Evolutionary conservation across 768 basidiomycete species (phyloP).

Genomic region (Boletellus ananas): DNA sequence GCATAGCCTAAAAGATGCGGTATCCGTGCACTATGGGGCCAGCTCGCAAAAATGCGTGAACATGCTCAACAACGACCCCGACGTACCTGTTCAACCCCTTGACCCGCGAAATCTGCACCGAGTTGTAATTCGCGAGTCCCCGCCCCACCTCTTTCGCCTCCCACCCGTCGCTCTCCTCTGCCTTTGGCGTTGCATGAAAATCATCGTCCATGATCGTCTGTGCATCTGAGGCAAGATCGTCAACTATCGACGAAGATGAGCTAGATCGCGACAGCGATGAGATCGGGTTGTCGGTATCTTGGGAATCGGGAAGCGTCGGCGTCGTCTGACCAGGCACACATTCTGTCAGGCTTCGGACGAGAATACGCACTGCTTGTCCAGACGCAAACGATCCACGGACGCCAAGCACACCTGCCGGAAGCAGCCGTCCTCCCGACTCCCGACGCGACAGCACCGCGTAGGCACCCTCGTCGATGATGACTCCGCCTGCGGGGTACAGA

Average conservation of each 20-base stretch:
- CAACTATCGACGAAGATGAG: conserved; percentile 32
- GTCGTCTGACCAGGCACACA: conserved; percentile 21
- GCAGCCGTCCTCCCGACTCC: conserved; percentile 84
- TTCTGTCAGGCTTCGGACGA: conserved; percentile 45
- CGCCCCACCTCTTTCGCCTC: conserved; percentile 90
- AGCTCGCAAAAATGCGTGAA: conserved; percentile 5
- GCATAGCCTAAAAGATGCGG: conserved; percentile 83
- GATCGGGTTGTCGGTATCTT: conserved; percentile 23
- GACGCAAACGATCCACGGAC: conserved; percentile 89
- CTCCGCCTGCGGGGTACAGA: conserved; percentile 79
- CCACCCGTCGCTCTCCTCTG: conserved; percentile 47
- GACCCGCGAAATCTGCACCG: conserved; percentile 81
- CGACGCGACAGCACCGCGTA: conserved; percentile 79
- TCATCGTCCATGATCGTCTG: conserved; percentile 33
- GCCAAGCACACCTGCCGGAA: conserved; percentile 88
- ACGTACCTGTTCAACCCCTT: conserved; percentile 88
- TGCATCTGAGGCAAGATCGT: conserved; percentile 24
- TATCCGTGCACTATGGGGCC: conserved; percentile 63
- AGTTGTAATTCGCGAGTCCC: conserved; percentile 95
- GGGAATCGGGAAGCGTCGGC: conserved; percentile 22
- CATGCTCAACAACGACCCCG: not conserved
- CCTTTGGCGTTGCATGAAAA: conserved; percentile 23
- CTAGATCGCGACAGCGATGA: conserved; percentile 37
- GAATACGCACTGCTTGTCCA: conserved; percentile 89
- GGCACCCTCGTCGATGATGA: conserved; percentile 88